phyloP scores from a whole-genome alignment of 768 basidiomycete genomes.

The Arthromyces matolae region DNA sequence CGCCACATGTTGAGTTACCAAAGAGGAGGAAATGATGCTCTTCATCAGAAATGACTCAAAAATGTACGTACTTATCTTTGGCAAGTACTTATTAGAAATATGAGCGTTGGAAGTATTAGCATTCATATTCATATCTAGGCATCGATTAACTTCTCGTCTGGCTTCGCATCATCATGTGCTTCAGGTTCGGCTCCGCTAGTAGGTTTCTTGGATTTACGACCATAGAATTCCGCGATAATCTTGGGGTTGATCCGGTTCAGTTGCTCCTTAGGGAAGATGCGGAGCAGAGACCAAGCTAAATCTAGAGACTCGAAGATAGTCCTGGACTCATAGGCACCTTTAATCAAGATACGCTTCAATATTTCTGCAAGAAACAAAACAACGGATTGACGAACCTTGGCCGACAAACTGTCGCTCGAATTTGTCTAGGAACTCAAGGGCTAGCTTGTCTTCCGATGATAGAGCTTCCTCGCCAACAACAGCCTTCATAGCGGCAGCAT shows the following conservation, averaged over 20 bases:
- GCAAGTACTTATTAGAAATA: conserved; percentile 4
- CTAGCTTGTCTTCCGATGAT: conserved; percentile 92
- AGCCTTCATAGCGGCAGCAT: conserved; percentile 98
- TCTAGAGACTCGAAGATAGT: conserved; percentile 97
- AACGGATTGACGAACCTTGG: conserved; percentile 59
- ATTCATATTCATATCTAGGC: conserved; percentile 35
- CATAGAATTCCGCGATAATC: conserved; percentile 93
- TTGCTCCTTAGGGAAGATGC: conserved; percentile 98
- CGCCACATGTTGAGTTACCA: conserved; percentile 8
- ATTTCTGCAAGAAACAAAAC: conserved; percentile 3
- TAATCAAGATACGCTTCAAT: conserved; percentile 13
- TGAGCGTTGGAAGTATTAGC: conserved; percentile 9
- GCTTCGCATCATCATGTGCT: conserved; percentile 34
- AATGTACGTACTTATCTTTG: conserved; percentile 1
- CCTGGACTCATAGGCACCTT: conserved; percentile 91
- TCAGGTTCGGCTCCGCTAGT: conserved; percentile 48
- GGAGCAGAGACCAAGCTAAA: conserved; percentile 92
- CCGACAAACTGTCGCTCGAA: conserved; percentile 98
- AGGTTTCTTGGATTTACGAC: conserved; percentile 71
- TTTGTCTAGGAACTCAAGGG: conserved; percentile 95
- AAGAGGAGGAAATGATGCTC: conserved; percentile 1
- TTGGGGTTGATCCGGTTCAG: conserved; percentile 97
- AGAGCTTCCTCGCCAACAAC: conserved; percentile 98
- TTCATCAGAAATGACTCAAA: conserved; percentile 8
- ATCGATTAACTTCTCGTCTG: conserved; percentile 61